These are phyloP conservation scores for Corylus heterophylla DNA, from an alignment of 306 rosid genomes.

Conservation along the genomic window DNA sequence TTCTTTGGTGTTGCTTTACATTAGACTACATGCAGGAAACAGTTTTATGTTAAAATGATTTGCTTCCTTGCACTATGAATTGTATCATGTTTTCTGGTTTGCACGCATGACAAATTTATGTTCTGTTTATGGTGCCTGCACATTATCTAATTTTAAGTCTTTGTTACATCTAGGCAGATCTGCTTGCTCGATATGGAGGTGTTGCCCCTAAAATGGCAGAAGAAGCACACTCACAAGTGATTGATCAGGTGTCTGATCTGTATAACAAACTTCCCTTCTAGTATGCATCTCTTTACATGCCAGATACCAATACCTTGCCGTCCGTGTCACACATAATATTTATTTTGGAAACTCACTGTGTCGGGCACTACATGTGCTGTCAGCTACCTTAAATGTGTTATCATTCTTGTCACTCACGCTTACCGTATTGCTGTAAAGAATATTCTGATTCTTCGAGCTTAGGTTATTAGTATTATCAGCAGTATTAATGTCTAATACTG, in stretches of 20 bases:
- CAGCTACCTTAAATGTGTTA: background rate
- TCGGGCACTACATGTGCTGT: background rate
- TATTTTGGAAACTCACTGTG: background rate
- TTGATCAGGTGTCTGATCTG: constrained; percentile 62
- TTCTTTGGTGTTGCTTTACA: background rate
- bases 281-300: background rate
- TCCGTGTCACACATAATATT: background rate
- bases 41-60: constrained; percentile 13
- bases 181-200: constrained; percentile 86
- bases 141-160: constrained; percentile 27
- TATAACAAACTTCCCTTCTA: background rate
- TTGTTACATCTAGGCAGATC: constrained; percentile 66
- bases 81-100: constrained; percentile 8
- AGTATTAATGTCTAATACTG: background rate
- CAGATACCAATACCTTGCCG: background rate
- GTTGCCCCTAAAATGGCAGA: constrained; percentile 99
- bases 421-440: background rate
- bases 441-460: background rate
- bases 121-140: background rate
- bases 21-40: background rate
- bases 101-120: background rate
- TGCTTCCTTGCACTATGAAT: background rate
- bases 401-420: background rate
- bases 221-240: constrained; percentile 88
- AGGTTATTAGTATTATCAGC: background rate